Evolutionary conservation across 768 basidiomycete species (phyloP), one percentile per base, ranked within the genome.

Genomic region (Cubamyces sp.): DNA sequence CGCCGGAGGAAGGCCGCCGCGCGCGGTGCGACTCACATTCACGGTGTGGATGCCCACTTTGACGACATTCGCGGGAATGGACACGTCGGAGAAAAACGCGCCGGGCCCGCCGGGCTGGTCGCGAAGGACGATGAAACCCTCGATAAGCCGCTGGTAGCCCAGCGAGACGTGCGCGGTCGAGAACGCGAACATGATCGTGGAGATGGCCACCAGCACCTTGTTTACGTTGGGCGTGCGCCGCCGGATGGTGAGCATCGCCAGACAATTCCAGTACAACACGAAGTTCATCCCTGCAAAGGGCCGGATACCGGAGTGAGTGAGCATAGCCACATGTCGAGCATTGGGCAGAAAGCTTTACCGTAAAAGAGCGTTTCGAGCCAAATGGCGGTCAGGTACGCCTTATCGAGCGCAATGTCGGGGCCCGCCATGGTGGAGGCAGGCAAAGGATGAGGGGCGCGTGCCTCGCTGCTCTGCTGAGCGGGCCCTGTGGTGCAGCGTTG

Each of bases 11-110:
- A 23, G 45, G 8, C 19, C 19, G 23, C 15, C 21, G 21, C 45
- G 23, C 21, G 8, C 3, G 45, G 45, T 3, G n/a, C 18, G 16
- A 55, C 70, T 57, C 37, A 70, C 70, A 43, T 72, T 70, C 26
- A 74, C 64, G 30, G 74, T 74, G 62, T 76, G 74, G n/a, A 77
- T 67, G 28, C 68, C 68, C 25, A 75, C 74, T 54, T 77, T 76
- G 42, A 69, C 74, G 39, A 77, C 72, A 61, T 76, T 75, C n/a
- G 69, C 68, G 15, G 74, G 74, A 16, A 72, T 73, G 23, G 74
- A 74, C 6, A 76, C 73, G 54, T 76, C 71, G 3, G 71, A 70
- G 58, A 76, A 75, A 60, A 70, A 76, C 18, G 70, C 71, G 21
- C 61, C 71, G 14, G 74, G 74, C 14, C 70, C 72, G 37, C 74